Evolutionary conservation across 2,329 filamentous ascomycete species (phyloP).

Genomic region (Amphichorda felina): DNA sequence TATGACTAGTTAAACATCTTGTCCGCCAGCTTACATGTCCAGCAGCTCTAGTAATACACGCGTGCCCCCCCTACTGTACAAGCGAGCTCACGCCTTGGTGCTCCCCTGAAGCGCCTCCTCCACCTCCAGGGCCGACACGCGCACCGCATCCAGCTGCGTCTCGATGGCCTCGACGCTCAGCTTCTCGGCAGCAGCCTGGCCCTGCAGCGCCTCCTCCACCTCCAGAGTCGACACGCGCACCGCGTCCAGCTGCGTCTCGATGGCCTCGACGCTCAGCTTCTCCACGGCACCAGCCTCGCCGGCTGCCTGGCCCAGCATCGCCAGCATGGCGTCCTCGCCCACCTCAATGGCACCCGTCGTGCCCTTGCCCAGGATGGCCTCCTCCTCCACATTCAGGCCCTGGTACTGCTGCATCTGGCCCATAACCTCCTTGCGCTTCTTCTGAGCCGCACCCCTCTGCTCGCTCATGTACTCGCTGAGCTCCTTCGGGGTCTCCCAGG

Average conservation of each 20-base stretch:
- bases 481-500: slow-evolving; percentile 43
- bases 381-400: slow-evolving; percentile 25
- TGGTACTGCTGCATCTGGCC: slow-evolving; percentile 20
- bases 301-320: slow-evolving; percentile 13
- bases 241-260: slow-evolving; percentile 1
- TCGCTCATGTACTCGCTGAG: slow-evolving; percentile 25
- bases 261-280: slow-evolving; percentile 2
- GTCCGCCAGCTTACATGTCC: too few relatives aligned
- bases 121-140: background rate
- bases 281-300: slow-evolving; percentile 8
- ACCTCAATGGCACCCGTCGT: slow-evolving; percentile 11
- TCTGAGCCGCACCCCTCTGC: slow-evolving; percentile 15
- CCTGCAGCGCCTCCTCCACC: background rate
- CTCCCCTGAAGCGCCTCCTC: background rate
- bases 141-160: background rate
- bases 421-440: slow-evolving; percentile 22
- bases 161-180: slow-evolving; percentile 6
- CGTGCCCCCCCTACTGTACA: too few relatives aligned
- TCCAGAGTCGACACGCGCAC: background rate
- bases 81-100: background rate
- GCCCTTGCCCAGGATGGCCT: slow-evolving; percentile 17
- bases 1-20: too few relatives aligned
- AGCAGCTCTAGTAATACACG: too few relatives aligned
- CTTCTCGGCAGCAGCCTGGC: background rate
- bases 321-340: slow-evolving; percentile 23